These are phyloP conservation scores for Ophiostoma populinum DNA, from an alignment of 2,329 filamentous ascomycete genomes.

Conservation along the genomic window DNA sequence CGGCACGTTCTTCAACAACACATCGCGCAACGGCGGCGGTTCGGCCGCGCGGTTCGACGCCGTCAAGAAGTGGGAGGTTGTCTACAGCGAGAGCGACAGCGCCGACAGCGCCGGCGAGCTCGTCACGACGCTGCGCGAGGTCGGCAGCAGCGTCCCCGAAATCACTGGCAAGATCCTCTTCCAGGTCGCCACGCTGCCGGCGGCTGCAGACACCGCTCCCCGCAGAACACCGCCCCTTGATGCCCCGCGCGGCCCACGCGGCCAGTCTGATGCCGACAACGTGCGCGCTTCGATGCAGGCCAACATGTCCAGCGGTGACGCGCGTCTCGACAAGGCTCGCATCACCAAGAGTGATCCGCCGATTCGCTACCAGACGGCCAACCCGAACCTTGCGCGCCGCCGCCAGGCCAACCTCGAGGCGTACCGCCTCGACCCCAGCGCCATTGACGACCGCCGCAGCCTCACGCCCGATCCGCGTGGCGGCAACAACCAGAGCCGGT, in stretches of 20 bases:
- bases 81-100: constrained; percentile 39
- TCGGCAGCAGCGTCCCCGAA: constrained; percentile 9
- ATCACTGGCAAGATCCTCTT: constrained; percentile 3
- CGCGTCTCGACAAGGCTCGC: too few relatives aligned
- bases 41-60: constrained; percentile 8
- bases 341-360: too few relatives aligned
- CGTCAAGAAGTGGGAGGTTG: constrained; percentile 49
- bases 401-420: constrained; percentile 41
- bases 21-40: constrained; percentile 16
- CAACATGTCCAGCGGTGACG: too few relatives aligned
- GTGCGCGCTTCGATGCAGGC: too few relatives aligned
- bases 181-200: background rate
- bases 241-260: background rate
- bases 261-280: background rate
- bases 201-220: too few relatives aligned
- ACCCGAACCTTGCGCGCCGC: constrained; percentile 42
- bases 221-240: background rate
- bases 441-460: background rate
- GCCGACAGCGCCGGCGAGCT: constrained; percentile 29
- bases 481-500: constrained; percentile 11
- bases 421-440: background rate
- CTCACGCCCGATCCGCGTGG: constrained; percentile 1
- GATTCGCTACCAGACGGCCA: constrained; percentile 38
- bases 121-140: constrained; percentile 39
- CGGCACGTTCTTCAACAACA: constrained; percentile 9